Base-by-base conservation (phyloP, 1,284 basidiomycete species). In the Malassezia brasiliensis region DNA sequence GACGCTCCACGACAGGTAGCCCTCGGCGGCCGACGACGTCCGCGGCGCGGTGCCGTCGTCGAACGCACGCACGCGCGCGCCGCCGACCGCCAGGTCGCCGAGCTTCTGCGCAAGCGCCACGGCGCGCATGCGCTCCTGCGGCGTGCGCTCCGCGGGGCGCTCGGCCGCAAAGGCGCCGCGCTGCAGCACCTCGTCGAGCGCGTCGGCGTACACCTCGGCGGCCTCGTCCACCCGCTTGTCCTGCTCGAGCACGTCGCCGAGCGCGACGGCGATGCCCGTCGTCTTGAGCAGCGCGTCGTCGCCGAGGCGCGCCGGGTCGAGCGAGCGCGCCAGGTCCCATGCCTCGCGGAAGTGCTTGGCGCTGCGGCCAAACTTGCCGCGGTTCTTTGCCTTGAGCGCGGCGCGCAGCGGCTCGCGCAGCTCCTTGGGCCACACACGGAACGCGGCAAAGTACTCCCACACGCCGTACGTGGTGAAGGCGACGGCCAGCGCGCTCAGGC, bases 1-100 rank as follows among this genome's bases (percentile, higher is more conserved):
- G 20, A 76, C 69, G 51, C 68, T 71, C 75, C 75, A 76, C 0
- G 64, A 61, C n/a, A 75, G 53, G 59, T 69, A 68, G 25, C 63
- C 51, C 47, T 76, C 75, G 8, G 64, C 62, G 0, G 64, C 62
- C 15, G 68, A 65, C 25, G 52, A 41, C 19, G 61, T 64, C 35
- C 52, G 41, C 14, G 22, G 39, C 2, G 34, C 56, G n/a, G 38
- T 56, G 42, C 53, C 51, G 36, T 52, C 53, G 3, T 47, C 32
- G 30, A 62, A 36, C 10, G 59, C 14, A 11, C 52, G 56, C 17
- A 58, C 51, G 4, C 65, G 63, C 8, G 65, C 63, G 1, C 52
- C 53, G 25, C n/a, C 36, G 42, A 62, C 61, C 4, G 67, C 71
- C 3, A 74, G 47, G 47, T 63, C 52, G 1, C 68, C 71, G 11